Conservation (phyloP, 352 stramenopile species). For the Phytophthora brassicae region DNA sequence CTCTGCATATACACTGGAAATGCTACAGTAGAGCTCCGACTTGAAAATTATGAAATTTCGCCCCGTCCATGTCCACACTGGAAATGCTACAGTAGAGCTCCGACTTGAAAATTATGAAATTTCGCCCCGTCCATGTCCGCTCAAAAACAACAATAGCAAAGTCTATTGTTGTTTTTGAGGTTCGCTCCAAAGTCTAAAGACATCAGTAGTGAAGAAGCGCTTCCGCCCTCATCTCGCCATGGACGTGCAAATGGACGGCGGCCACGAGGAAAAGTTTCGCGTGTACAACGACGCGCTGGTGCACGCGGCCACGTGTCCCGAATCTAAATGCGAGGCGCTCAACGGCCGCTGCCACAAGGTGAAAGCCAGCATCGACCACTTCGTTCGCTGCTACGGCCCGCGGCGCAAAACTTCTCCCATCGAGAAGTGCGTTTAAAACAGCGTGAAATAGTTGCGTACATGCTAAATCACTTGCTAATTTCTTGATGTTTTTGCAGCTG, state of each 20-base stretch:
- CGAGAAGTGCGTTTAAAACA: constrained; percentile 77
- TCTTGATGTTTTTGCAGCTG: constrained; percentile 41
- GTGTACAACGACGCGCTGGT: constrained; percentile 84
- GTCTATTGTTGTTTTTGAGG: constrained; percentile 6
- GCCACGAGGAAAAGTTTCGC: constrained; percentile 83
- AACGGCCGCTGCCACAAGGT: constrained; percentile 85
- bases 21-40: background rate
- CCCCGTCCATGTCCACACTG: background rate
- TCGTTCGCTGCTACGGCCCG: constrained; percentile 82
- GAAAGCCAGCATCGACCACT: constrained; percentile 88
- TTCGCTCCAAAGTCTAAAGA: background rate
- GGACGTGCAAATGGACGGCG: constrained; percentile 52
- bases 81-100: too few species aligned
- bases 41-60: constrained; percentile 1
- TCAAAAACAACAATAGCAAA: background rate
- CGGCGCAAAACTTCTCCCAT: constrained; percentile 70
- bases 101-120: background rate
- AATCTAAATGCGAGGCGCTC: constrained; percentile 58
- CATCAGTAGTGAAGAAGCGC: background rate
- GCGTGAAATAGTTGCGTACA: too few species aligned
- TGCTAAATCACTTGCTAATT: background rate
- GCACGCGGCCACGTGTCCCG: constrained; percentile 62
- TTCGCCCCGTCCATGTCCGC: background rate
- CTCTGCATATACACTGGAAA: too few species aligned
- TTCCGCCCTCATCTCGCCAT: constrained; percentile 17